Evolutionary conservation across 352 stramenopile species (phyloP), one percentile per base, ranked within the genome.

Genomic region (Globisporangium yorkense): DNA sequence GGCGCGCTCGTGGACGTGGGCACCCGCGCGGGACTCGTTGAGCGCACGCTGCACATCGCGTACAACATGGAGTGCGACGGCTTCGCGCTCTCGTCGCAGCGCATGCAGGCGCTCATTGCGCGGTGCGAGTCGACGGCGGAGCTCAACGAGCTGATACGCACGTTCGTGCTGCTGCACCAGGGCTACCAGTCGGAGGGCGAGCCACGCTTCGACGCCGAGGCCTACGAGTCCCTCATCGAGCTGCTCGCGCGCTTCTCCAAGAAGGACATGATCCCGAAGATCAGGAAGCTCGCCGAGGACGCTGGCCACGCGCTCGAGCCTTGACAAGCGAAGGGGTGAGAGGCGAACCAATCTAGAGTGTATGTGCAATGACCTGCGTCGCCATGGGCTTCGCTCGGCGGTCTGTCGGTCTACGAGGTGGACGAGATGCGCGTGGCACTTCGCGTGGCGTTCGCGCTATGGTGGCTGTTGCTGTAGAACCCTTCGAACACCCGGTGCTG

Each of bases 1-100:
- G 51, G 57, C 24, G 65, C 83, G 46, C 67, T 92, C 27, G 59
- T 92, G 44, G 64, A 71, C 13, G 59, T 87, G n/a, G 83, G 83
- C 40, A 89, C 74, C 9, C 63, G 66, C 12, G 70, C 70, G 37
- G 80, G 80, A 13, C 70, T 92, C 46, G 67, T 89, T 21, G 72
- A 87, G 58, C 77, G 81, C 37, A 88, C 83, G 15, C 66, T 92
- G 49, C 74, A 88, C 52, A 48, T 92, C 20, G 83, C 83, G 15
- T 89, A 87, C 67, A 87, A 92, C 54, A 92, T 92, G 83, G 83
- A 92, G 54, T 92, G 83, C 59, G 83, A 92, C 50, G 83, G 83
- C 31, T 78, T 83, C 43, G 54, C 62, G 21, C 57, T 92, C 20
- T 75, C 70, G 15, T 72, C 73, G 0, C 56, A 64, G 13, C 76